phyloP scores from a whole-genome alignment of 2,329 filamentous ascomycete genomes.

The Curvularia sp. region DNA sequence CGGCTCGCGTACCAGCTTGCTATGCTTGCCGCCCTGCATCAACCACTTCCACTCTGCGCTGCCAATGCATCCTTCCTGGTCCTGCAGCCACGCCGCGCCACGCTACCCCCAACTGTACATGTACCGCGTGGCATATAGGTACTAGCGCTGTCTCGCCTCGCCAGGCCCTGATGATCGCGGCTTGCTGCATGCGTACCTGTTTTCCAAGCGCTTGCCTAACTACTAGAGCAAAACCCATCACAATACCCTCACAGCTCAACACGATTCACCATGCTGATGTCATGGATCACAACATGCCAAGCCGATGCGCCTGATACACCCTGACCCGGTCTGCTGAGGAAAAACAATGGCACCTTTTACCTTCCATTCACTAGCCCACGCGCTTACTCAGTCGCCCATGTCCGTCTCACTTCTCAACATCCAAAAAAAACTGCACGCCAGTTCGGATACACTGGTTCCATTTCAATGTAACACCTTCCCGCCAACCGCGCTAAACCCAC shows the following conservation, averaged over 20 bases:
- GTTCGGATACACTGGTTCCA: not conserved
- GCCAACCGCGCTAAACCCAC: constrained; percentile 6
- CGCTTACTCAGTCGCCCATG: not conserved
- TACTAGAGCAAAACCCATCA: not conserved
- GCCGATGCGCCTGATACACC: not conserved
- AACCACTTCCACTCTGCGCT: not conserved
- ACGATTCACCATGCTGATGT: not conserved
- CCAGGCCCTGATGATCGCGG: constrained; percentile 9
- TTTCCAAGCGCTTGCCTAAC: not conserved
- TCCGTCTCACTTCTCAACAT: not conserved
- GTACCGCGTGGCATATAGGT: constrained; percentile 12
- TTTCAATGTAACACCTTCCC: constrained; percentile 5
- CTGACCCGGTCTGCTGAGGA: not conserved
- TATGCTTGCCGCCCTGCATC: constrained; percentile 2
- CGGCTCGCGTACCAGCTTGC: constrained; percentile 4
- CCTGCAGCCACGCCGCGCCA: constrained; percentile 11
- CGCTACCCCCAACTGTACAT: not conserved
- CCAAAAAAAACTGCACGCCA: not conserved
- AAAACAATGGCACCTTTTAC: not conserved
- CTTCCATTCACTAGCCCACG: not conserved
- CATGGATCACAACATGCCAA: not conserved
- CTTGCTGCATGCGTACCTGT: not conserved
- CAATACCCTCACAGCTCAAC: not conserved
- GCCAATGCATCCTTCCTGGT: constrained; percentile 9
- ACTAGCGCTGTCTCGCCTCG: not conserved